Conservation (phyloP, 2,329 filamentous ascomycete species). For the Exophiala alcalophila region DNA sequence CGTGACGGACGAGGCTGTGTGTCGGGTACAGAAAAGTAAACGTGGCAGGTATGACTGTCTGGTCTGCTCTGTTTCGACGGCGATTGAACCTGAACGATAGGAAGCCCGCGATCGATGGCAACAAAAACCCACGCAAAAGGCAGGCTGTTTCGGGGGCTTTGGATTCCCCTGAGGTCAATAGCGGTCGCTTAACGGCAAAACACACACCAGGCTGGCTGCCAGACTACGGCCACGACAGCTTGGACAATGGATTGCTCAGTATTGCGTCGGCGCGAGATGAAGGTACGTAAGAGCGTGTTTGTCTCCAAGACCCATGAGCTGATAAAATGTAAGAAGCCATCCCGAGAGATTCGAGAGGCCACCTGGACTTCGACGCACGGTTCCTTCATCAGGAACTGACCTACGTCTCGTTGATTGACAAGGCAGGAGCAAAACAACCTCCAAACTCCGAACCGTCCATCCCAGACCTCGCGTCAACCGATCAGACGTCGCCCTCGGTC, state of each 20-base stretch:
- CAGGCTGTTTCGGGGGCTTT: neutral
- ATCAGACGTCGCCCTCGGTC: neutral
- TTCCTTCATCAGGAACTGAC: slow-evolving; percentile 9
- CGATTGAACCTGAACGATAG: neutral
- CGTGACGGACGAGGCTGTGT: slow-evolving; percentile 1
- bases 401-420: slow-evolving; percentile 4
- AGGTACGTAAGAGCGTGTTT: too few relatives aligned
- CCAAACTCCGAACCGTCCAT: neutral
- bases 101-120: too few relatives aligned
- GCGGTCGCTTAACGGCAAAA: too few relatives aligned
- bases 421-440: neutral
- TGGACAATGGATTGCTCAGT: too few relatives aligned
- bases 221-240: too few relatives aligned
- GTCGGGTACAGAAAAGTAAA: slow-evolving; percentile 4
- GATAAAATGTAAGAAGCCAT: too few relatives aligned
- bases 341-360: too few relatives aligned
- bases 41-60: slow-evolving; percentile 8
- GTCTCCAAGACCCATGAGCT: too few relatives aligned
- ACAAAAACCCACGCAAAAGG: neutral
- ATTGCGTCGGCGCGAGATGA: too few relatives aligned
- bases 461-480: neutral
- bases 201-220: too few relatives aligned
- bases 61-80: too few relatives aligned
- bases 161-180: too few relatives aligned
- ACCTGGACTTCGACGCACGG: neutral